Conservation (phyloP, 305 asterid species). For the Fraxinus baroniana region DNA sequence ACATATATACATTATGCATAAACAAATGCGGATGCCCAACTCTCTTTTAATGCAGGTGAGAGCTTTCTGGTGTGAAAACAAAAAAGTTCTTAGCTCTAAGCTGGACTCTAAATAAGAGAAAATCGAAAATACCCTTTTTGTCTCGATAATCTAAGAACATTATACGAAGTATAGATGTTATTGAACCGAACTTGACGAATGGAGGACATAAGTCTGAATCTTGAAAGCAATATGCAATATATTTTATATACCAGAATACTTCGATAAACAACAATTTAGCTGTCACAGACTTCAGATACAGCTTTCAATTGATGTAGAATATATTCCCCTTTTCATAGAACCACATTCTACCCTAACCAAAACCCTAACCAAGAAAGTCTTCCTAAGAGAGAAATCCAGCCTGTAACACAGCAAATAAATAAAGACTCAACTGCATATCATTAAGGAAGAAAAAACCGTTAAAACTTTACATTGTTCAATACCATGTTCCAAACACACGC, state of each 20-base stretch:
- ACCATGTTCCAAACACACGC: not conserved
- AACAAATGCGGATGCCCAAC: too few relatives aligned
- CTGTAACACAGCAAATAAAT: not conserved
- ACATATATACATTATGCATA: too few relatives aligned
- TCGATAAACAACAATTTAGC: not conserved
- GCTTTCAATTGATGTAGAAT: not conserved
- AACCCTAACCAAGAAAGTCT: not conserved
- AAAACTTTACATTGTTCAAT: not conserved
- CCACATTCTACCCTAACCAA: slow-evolving; percentile 2
- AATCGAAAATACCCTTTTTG: too few relatives aligned
- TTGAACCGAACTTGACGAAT: not conserved
- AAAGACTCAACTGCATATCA: not conserved
- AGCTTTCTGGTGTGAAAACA: not conserved
- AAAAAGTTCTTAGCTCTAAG: not conserved
- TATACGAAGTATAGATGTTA: not conserved
- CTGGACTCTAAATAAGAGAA: not conserved
- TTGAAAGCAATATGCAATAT: not conserved
- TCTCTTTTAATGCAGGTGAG: not conserved
- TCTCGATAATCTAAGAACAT: not conserved
- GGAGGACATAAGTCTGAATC: not conserved
- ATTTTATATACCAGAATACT: not conserved
- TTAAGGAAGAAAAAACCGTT: not conserved
- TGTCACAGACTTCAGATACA: not conserved
- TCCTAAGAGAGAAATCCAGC: not conserved
- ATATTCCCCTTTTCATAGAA: not conserved